Conservation (phyloP, 1,139 yeast species). For the Blastobotrys buckinghamii region DNA sequence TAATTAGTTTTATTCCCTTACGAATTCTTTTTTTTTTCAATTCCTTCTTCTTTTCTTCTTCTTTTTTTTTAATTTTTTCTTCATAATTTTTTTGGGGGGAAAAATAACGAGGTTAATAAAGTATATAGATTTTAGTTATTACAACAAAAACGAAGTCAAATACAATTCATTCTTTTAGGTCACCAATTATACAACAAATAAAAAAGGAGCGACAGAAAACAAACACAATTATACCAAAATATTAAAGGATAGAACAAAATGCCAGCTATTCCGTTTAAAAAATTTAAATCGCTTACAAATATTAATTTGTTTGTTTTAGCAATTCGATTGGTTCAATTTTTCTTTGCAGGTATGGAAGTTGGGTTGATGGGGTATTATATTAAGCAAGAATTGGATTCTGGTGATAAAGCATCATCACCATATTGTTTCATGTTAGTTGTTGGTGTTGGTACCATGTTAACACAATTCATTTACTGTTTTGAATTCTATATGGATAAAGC, state of each 20-base stretch:
- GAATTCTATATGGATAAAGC: conserved; percentile 20
- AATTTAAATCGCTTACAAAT: conserved; percentile 26
- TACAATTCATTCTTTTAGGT: not conserved
- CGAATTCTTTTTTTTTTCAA: no score
- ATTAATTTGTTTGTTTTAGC: conserved; percentile 28
- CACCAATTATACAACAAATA: not conserved
- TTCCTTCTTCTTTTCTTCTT: no score
- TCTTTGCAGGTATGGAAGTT: conserved; percentile 30
- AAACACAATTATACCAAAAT: not conserved
- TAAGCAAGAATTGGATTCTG: conserved; percentile 18
- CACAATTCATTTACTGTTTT: conserved; percentile 31
- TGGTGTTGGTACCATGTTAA: conserved; percentile 25
- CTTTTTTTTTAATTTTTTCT: no score
- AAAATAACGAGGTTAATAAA: no score
- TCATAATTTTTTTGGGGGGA: no score
- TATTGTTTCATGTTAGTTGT: conserved; percentile 27
- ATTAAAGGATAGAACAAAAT: no score
- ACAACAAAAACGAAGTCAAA: no score
- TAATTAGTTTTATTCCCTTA: no score
- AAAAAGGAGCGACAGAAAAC: not conserved
- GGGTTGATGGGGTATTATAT: conserved; percentile 30
- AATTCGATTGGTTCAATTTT: conserved; percentile 29
- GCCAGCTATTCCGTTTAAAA: conserved; percentile 3
- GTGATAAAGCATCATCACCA: conserved; percentile 26
- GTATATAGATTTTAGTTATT: no score